Evolutionary conservation across 176 grass and related monocot species (phyloP), one percentile per base, ranked within the genome.

Genomic region (Alopecurus myosuroides): DNA sequence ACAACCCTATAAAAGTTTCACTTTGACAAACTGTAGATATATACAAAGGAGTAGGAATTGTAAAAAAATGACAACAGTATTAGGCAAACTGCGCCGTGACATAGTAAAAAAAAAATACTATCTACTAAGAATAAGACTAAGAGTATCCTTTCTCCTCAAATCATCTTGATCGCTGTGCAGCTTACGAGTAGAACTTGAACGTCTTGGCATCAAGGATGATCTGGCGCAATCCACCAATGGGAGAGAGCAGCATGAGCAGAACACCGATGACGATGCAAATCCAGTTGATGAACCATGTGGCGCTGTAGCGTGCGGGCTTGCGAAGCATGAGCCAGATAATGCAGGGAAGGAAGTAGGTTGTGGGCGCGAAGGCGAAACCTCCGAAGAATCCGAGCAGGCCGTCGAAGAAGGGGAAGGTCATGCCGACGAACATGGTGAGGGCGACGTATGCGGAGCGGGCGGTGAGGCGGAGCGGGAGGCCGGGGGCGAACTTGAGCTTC

Each of bases 341-440:
- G 69, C 69, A 72, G 0, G 69, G 69, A 1, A 72, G 39, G 69
- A 72, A 72, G 69, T 72, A 72, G 6, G 69, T 72, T 12, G 69
- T 72, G 12, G 69, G 69, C 69, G 69, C 69, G 39, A 72, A 72
- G n/a, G 69, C 69, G 23, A 92, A 92, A 15, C 90, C 90, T 28
- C 90, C 90, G 2, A 88, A 92, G 77, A 92, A 92, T 1, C 90
- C 78, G 30, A 92, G 70, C 40, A 92, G 70, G 26, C 78, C 90
- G 39, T 68, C 86, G 35, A 92, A 91, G 56, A 91, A 91, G 22
- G 90, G 90, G 51, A 88, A 88, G 1, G 71, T 88, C 31, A 91
- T 81, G 67, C 50, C 90, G 23, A 82, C 4, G 63, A 91, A 78
- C 86, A 88, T 80, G 13, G 90, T 78, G 67, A 70, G 26, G 40